Percentiles rank a stretch among this genome's conserved stretches.
phyloP scores from a whole-genome alignment of 2,329 filamentous ascomycete genomes.

The Pseudocercospora fuligena region DNA sequence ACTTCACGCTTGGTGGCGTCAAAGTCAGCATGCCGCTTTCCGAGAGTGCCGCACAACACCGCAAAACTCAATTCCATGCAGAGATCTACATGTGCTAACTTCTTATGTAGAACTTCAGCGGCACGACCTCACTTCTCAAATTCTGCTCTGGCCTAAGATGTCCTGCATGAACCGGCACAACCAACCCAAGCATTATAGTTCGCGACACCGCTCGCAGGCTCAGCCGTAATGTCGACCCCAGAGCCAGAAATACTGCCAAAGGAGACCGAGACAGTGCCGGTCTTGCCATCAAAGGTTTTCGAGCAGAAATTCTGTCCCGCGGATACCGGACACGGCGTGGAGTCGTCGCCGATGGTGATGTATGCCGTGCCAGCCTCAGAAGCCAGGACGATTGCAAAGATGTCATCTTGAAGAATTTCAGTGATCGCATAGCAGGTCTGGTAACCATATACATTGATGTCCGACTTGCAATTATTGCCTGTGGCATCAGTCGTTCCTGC shows the following conservation, averaged over 20 bases:
- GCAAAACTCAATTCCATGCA: constrained; percentile 1
- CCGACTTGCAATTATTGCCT: constrained; percentile 29
- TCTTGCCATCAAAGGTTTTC: constrained; percentile 44
- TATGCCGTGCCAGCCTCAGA: constrained; percentile 40
- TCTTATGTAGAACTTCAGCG: neutral
- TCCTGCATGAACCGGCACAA: constrained; percentile 19
- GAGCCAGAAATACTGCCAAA: constrained; percentile 39
- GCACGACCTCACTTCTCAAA: neutral
- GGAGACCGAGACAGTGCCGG: constrained; percentile 48
- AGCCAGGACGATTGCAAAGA: constrained; percentile 51
- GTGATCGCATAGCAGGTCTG: constrained; percentile 31
- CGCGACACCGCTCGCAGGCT: constrained; percentile 26
- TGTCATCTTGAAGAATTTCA: constrained; percentile 48
- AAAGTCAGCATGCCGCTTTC: neutral
- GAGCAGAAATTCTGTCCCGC: constrained; percentile 32
- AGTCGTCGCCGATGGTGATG: constrained; percentile 45
- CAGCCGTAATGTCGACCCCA: constrained; percentile 43
- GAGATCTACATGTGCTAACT: constrained; percentile 3
- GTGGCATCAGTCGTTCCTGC: constrained; percentile 48
- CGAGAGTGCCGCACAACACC: neutral
- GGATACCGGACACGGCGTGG: constrained; percentile 26
- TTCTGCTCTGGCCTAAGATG: neutral
- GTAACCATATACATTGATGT: constrained; percentile 41
- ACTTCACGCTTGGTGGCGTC: constrained; percentile 6
- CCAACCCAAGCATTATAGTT: constrained; percentile 36